A percentile compares a stretch with the other conserved stretches of the same genome.
phyloP scores from a whole-genome alignment of 805 yeast genomes.

The Scheffersomyces ergatensis region DNA sequence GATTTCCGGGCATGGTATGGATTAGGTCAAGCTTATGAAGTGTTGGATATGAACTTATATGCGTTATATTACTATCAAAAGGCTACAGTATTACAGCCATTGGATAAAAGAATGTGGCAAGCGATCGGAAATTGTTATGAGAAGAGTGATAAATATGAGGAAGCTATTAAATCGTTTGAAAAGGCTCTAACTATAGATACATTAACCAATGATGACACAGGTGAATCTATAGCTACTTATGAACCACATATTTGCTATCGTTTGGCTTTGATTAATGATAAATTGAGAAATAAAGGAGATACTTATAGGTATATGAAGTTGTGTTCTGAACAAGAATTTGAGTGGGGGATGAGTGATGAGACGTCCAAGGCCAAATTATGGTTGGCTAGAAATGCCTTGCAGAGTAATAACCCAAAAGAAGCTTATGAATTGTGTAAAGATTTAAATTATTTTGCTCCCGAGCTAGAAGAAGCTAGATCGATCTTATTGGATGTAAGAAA shows the following conservation, averaged over 20 bases:
- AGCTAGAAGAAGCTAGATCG: conserved; percentile 83
- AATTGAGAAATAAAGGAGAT: conserved; percentile 47
- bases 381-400: conserved; percentile 72
- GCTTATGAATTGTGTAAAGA: conserved; percentile 76
- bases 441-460: conserved; percentile 57
- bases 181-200: conserved; percentile 65
- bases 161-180: conserved; percentile 77
- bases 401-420: conserved; percentile 52
- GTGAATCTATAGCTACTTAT: conserved; percentile 1
- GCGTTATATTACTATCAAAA: conserved; percentile 89
- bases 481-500: conserved; percentile 76
- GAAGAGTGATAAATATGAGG: conserved; percentile 64
- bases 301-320: conserved; percentile 64
- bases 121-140: conserved; percentile 90
- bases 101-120: conserved; percentile 94
- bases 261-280: conserved; percentile 66
- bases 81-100: conserved; percentile 84
- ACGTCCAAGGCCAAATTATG: conserved; percentile 80
- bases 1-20: conserved; percentile 99
- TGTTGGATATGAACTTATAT: conserved; percentile 89
- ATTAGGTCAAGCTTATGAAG: conserved; percentile 96
- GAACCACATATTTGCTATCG: conserved; percentile 57
- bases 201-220: conserved; percentile 14
- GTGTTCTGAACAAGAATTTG: conserved; percentile 62
- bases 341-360: conserved; percentile 69